These are phyloP conservation scores for Hypoxylon sp. DNA, from an alignment of 2,329 filamentous ascomycete species.

Conservation along the genomic window DNA sequence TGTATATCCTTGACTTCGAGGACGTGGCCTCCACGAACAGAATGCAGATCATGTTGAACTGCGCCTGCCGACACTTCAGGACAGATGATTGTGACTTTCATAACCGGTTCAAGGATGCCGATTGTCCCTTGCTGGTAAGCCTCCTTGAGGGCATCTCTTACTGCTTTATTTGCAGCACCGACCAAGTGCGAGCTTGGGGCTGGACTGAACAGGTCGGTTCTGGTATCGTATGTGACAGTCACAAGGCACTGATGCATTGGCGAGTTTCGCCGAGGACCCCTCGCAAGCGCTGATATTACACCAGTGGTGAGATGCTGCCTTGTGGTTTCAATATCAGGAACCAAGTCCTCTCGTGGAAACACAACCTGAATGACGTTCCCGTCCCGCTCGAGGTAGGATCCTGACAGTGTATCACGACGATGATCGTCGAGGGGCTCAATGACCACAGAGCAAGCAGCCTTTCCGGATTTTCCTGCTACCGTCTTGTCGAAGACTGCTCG, in stretches of 20 bases:
- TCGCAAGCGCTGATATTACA: slow-evolving; percentile 82
- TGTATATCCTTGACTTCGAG: slow-evolving; percentile 74
- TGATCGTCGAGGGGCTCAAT: slow-evolving; percentile 71
- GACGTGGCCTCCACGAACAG: slow-evolving; percentile 80
- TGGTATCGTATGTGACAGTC: slow-evolving; percentile 75
- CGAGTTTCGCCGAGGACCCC: slow-evolving; percentile 84
- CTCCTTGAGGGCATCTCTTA: slow-evolving; percentile 75
- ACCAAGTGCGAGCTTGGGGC: slow-evolving; percentile 77
- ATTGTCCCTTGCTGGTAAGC: slow-evolving; percentile 68
- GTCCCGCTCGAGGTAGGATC: slow-evolving; percentile 67
- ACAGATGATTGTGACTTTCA: slow-evolving; percentile 88
- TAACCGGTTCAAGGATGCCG: slow-evolving; percentile 89
- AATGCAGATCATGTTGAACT: slow-evolving; percentile 84
- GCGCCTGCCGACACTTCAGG: slow-evolving; percentile 84
- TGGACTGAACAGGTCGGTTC: slow-evolving; percentile 72
- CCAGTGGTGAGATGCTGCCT: slow-evolving; percentile 79
- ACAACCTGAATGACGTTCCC: slow-evolving; percentile 76
- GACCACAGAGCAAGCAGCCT: slow-evolving; percentile 77
- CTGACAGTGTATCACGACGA: slow-evolving; percentile 54
- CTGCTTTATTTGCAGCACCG: slow-evolving; percentile 70
- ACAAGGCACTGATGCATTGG: slow-evolving; percentile 83
- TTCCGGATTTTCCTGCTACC: slow-evolving; percentile 82
- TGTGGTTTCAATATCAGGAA: slow-evolving; percentile 64
- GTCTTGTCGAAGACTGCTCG: slow-evolving; percentile 79
- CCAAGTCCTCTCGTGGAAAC: slow-evolving; percentile 58